Conservation (phyloP, 2,329 filamentous ascomycete species). For the Penicillium griseofulvum region DNA sequence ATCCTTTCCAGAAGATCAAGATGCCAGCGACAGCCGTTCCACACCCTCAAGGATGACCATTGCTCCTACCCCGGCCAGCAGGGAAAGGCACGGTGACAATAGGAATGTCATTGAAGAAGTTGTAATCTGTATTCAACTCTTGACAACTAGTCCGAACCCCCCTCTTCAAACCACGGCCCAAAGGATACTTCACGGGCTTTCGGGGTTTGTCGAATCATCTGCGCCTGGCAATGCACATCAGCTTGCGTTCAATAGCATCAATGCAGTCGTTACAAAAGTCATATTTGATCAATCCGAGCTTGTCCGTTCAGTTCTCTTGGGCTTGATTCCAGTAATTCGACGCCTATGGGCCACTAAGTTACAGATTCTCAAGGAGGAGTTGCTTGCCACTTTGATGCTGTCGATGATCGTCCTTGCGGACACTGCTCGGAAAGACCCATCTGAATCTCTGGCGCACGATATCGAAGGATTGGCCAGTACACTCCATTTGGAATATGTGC, state of each 20-base stretch:
- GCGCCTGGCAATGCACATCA: constrained; percentile 63
- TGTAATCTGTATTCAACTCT: constrained; percentile 63
- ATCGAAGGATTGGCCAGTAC: constrained; percentile 67
- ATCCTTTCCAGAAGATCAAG: constrained; percentile 28
- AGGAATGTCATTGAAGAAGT: constrained; percentile 52
- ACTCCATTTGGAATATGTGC: constrained; percentile 76
- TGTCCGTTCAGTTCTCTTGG: constrained; percentile 58
- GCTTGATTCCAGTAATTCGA: constrained; percentile 68
- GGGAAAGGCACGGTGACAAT: constrained; percentile 26
- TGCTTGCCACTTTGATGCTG: constrained; percentile 69
- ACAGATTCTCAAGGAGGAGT: constrained; percentile 68
- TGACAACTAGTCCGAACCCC: constrained; percentile 66
- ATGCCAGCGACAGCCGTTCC: constrained; percentile 26
- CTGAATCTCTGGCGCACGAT: constrained; percentile 40
- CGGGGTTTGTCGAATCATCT: constrained; percentile 62
- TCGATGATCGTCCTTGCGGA: constrained; percentile 60
- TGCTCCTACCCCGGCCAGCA: constrained; percentile 26
- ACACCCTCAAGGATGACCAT: constrained; percentile 32
- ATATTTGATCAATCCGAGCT: constrained; percentile 67
- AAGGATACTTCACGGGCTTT: constrained; percentile 55
- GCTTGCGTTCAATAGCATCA: constrained; percentile 72
- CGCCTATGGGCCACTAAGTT: constrained; percentile 71
- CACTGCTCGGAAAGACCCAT: constrained; percentile 33
- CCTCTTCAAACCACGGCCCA: constrained; percentile 59
- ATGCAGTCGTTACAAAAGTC: constrained; percentile 64